These are phyloP conservation scores for Hawksworthiomyces lignivorus DNA, from an alignment of 2,329 filamentous ascomycete genomes.

Conservation along the genomic window DNA sequence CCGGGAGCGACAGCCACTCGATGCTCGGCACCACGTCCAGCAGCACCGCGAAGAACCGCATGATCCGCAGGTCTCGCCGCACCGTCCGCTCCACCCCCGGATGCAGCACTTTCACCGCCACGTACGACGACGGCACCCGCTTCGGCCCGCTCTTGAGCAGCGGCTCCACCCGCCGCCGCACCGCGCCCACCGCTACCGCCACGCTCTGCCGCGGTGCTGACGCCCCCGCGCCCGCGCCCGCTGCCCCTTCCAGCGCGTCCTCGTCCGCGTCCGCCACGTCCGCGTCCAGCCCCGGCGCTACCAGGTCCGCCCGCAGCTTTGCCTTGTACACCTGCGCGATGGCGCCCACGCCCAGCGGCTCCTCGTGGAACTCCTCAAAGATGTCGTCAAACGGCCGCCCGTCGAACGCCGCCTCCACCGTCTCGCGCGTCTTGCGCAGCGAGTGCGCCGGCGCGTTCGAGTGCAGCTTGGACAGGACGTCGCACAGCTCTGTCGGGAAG, in stretches of 20 bases:
- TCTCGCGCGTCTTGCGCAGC: slow-evolving; percentile 68
- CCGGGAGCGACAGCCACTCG: slow-evolving; percentile 92
- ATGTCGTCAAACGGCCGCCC: slow-evolving; percentile 79
- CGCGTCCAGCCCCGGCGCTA: slow-evolving; percentile 54
- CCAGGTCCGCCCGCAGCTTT: slow-evolving; percentile 74
- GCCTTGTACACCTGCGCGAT: slow-evolving; percentile 98
- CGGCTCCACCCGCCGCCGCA: slow-evolving; percentile 75
- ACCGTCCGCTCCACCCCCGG: slow-evolving; percentile 85
- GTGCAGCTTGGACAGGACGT: slow-evolving; percentile 88
- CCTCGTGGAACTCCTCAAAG: slow-evolving; percentile 90
- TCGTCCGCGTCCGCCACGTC: slow-evolving; percentile 19
- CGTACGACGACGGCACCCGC: slow-evolving; percentile 81
- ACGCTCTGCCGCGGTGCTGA: slow-evolving; percentile 29
- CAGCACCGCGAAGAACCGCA: slow-evolving; percentile 78
- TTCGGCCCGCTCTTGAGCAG: slow-evolving; percentile 81
- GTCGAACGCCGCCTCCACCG: slow-evolving; percentile 73
- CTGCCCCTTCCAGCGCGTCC: neutral
- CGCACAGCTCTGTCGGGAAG: slow-evolving; percentile 87
- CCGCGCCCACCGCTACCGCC: too few species aligned
- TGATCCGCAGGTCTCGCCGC: slow-evolving; percentile 84
- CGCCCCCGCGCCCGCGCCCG: neutral
- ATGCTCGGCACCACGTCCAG: slow-evolving; percentile 89
- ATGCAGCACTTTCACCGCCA: slow-evolving; percentile 93
- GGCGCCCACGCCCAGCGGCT: slow-evolving; percentile 83
- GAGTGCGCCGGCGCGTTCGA: slow-evolving; percentile 92